phyloP scores from a whole-genome alignment of 2,329 filamentous ascomycete genomes.

The Phialophora expanda region DNA sequence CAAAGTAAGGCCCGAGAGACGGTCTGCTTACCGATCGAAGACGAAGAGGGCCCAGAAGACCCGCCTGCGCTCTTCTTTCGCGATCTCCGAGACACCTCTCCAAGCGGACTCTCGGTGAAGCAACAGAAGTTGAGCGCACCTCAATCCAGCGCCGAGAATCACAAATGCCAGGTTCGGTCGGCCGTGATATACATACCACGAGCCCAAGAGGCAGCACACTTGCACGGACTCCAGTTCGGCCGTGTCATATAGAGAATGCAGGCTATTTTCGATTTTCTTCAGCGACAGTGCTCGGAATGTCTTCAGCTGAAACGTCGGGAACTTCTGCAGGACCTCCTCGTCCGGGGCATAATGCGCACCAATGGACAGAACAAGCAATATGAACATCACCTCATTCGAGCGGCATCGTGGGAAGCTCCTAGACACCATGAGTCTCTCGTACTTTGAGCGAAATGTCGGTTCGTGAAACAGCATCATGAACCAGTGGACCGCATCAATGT shows the following conservation, averaged over 20 bases:
- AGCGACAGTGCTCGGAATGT: slow-evolving; percentile 26
- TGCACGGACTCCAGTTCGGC: slow-evolving; percentile 41
- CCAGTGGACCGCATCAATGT: slow-evolving; percentile 53
- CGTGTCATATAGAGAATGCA: slow-evolving; percentile 52
- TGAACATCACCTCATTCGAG: slow-evolving; percentile 47
- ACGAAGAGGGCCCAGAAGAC: slow-evolving; percentile 32
- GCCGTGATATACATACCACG: slow-evolving; percentile 31
- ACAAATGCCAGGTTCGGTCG: slow-evolving; percentile 30
- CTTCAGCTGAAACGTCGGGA: slow-evolving; percentile 34
- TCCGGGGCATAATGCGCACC: slow-evolving; percentile 48
- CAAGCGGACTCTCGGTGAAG: slow-evolving; percentile 32
- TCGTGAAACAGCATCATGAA: slow-evolving; percentile 54
- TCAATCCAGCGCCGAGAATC: slow-evolving; percentile 26
- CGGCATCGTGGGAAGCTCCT: slow-evolving; percentile 45
- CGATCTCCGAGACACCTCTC: slow-evolving; percentile 27
- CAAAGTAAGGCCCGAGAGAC: background rate
- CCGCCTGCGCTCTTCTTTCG: slow-evolving; percentile 29
- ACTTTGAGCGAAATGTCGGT: slow-evolving; percentile 46
- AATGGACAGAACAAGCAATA: slow-evolving; percentile 49
- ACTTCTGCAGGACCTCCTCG: slow-evolving; percentile 31
- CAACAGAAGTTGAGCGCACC: slow-evolving; percentile 26
- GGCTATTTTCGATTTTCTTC: slow-evolving; percentile 43
- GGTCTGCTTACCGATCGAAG: slow-evolving; percentile 25
- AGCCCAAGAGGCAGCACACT: slow-evolving; percentile 27
- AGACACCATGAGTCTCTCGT: slow-evolving; percentile 45